phyloP scores from a whole-genome alignment of 768 basidiomycete species.

The Lentinula detonsa region DNA sequence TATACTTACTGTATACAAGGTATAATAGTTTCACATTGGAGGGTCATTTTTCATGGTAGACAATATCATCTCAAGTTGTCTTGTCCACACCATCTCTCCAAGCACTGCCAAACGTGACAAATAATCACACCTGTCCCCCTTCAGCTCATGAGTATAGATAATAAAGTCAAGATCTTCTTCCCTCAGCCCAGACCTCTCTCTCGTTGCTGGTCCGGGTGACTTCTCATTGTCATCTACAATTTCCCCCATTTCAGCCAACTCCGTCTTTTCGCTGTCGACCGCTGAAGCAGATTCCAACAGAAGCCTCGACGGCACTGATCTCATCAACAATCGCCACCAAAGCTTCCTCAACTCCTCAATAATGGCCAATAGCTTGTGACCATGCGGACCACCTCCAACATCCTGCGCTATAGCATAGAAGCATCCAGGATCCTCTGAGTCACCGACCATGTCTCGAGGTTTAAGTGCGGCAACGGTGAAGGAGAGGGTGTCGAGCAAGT shows the following conservation, averaged over 20 bases:
- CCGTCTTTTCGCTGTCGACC: not conserved
- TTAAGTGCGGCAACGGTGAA: constrained; percentile 13
- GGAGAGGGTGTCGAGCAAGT: constrained; percentile 19
- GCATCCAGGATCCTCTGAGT: constrained; percentile 13
- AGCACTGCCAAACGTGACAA: not conserved
- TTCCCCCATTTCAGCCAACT: not conserved
- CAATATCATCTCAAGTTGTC: not conserved
- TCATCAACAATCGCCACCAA: constrained; percentile 1
- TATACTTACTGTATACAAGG: not conserved
- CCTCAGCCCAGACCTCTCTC: not conserved
- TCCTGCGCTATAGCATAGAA: constrained; percentile 19
- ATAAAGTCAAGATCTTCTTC: constrained; percentile 1
- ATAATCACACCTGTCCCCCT: not conserved
- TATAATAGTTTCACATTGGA: not conserved
- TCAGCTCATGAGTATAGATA: not conserved
- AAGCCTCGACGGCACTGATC: not conserved
- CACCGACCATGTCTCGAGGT: constrained; percentile 15
- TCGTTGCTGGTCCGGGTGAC: not conserved
- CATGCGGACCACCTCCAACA: constrained; percentile 10
- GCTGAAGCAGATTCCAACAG: not conserved
- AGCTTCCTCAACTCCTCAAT: constrained; percentile 2
- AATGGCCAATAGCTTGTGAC: not conserved
- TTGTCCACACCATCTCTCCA: not conserved
- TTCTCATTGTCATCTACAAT: not conserved
- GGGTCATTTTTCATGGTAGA: not conserved